A percentile compares a stretch with the other conserved stretches of the same genome.
These are phyloP conservation scores for Smittium mucronatum DNA, from an alignment of 371 early-diverging fungal genomes.

Conservation along the genomic window DNA sequence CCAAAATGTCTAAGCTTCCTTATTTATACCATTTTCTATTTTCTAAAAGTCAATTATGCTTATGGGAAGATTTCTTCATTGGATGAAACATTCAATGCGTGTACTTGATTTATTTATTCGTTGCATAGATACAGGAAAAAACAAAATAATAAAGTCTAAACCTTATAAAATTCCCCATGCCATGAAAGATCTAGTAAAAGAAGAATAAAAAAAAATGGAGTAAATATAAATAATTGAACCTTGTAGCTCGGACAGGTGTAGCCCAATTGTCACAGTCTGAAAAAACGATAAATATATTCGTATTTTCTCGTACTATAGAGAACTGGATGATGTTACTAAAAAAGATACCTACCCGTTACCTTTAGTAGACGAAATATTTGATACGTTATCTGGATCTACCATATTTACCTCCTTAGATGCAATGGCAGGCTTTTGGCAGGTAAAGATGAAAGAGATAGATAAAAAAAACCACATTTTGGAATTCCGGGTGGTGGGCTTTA, in stretches of 20 bases:
- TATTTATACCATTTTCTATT: too few species aligned
- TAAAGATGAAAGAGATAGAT: slow-evolving; percentile 21
- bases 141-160: not conserved
- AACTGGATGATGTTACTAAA: slow-evolving; percentile 34
- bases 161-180: not conserved
- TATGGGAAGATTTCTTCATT: too few species aligned
- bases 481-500: slow-evolving; percentile 7
- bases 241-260: slow-evolving; percentile 22
- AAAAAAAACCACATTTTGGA: slow-evolving; percentile 38
- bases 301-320: slow-evolving; percentile 35
- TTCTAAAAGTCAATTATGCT: too few species aligned
- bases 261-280: slow-evolving; percentile 41
- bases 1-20: too few species aligned
- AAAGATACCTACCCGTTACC: slow-evolving; percentile 29
- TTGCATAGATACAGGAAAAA: not conserved
- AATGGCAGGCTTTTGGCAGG: slow-evolving; percentile 28
- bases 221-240: not conserved
- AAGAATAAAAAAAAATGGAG: not conserved
- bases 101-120: too few species aligned
- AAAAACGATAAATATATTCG: slow-evolving; percentile 40
- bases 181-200: not conserved
- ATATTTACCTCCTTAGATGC: slow-evolving; percentile 26
- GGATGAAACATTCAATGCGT: too few species aligned
- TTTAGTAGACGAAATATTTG: slow-evolving; percentile 23
- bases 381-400: slow-evolving; percentile 16